Evolutionary conservation across 1,284 basidiomycete species (phyloP).

Genomic region (Phaffia rhodozyma): DNA sequence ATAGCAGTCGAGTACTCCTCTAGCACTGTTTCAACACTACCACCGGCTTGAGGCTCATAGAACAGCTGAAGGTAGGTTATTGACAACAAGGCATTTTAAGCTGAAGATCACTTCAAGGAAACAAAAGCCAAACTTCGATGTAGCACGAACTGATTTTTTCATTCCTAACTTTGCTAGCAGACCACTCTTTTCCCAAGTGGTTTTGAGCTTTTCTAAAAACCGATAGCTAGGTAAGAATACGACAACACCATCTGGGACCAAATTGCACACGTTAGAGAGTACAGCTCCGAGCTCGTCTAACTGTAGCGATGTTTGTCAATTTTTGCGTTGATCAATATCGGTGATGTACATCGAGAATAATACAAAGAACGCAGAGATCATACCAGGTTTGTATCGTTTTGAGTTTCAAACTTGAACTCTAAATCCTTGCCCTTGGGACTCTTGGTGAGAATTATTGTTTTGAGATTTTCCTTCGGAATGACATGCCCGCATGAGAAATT

Average conservation of each 20-base stretch:
- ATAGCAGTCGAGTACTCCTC: conserved; percentile 61
- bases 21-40: conserved; percentile 64
- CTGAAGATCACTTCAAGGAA: neutral
- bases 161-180: conserved; percentile 49
- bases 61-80: conserved; percentile 49
- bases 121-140: conserved; percentile 21
- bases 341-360: neutral
- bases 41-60: conserved; percentile 68
- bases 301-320: conserved; percentile 35
- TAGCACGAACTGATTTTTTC: conserved; percentile 54
- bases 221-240: conserved; percentile 87
- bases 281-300: conserved; percentile 74
- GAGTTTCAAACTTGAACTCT: conserved; percentile 70
- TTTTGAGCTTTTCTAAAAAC: conserved; percentile 58
- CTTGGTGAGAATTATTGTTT: conserved; percentile 60
- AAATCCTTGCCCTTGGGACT: conserved; percentile 66
- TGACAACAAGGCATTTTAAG: neutral
- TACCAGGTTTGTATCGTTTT: conserved; percentile 56
- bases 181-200: conserved; percentile 53
- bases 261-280: conserved; percentile 60
- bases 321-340: neutral
- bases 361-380: conserved; percentile 25
- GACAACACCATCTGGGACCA: conserved; percentile 79
- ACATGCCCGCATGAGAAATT: conserved; percentile 89
- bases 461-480: conserved; percentile 67